A percentile compares a stretch with the other conserved stretches of the same genome.
Conservation (phyloP, 1,139 yeast genomes). For the Suhomyces ambrosiae region DNA sequence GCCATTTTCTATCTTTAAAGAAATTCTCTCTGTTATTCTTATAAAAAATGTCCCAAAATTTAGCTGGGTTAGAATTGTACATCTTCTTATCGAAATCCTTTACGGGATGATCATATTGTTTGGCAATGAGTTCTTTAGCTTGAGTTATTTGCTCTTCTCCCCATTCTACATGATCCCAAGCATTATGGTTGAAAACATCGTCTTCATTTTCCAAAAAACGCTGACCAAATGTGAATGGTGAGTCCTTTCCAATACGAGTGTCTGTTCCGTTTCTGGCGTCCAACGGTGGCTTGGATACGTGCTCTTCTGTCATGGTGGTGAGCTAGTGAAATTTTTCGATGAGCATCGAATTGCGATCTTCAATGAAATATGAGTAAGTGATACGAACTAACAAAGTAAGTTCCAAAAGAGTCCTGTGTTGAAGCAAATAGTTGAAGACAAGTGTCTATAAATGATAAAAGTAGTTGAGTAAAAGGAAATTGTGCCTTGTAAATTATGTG, state of each 20-base stretch:
- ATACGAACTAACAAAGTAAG: too few species aligned
- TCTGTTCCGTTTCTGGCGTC: constrained; percentile 23
- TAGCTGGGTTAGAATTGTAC: constrained; percentile 84
- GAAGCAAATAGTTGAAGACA: too few species aligned
- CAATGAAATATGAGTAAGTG: too few species aligned
- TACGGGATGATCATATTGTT: constrained; percentile 83
- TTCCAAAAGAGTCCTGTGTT: too few species aligned
- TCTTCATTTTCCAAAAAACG: constrained; percentile 69
- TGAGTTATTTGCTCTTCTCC: constrained; percentile 82
- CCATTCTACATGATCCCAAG: constrained; percentile 99
- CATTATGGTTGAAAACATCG: constrained; percentile 90
- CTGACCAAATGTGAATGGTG: constrained; percentile 91
- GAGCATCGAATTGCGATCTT: constrained; percentile 11
- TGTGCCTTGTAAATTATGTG: too few species aligned
- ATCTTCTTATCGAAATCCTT: constrained; percentile 77
- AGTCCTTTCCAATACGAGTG: constrained; percentile 75
- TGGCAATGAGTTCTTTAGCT: constrained; percentile 72
- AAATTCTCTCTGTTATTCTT: constrained; percentile 88
- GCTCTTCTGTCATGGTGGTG: constrained; percentile 6
- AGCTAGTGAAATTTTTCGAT: constrained; percentile 9
- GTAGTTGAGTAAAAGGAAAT: too few species aligned
- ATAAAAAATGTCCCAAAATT: constrained; percentile 94
- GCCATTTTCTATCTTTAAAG: constrained; percentile 96
- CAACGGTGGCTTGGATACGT: constrained; percentile 32
- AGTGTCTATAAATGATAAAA: too few species aligned